Base-by-base conservation (phyloP, 306 rosid species). In the Inga leiocalycina region DNA sequence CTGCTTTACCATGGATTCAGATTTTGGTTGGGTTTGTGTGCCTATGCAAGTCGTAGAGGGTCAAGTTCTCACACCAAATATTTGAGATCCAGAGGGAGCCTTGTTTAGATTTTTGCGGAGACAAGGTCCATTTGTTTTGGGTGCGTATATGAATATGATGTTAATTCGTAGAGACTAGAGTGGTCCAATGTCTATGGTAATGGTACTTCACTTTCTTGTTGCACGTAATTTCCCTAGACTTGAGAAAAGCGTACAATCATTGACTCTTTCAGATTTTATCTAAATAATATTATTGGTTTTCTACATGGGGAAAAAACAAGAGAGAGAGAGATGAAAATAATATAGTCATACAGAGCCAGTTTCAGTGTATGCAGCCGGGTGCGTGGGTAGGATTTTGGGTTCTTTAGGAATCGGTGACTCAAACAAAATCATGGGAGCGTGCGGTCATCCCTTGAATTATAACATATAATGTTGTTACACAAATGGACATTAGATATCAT, bases 161-260 rank as follows among this genome's bases (percentile, higher is more conserved):
- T 51, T 37, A 65, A 37, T 67, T 30, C 12, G 27, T 64, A 67
- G 83, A 74, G 51, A 65, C 68, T 64, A 67, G 83, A 74, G 43
- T 52, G 73, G 49, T 32, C 48, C 35, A 46, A 20, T 56, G 73
- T 20, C 83, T 67, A 16, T 35, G 4, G 37, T 57, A 39, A 39
- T 39, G 16, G 10, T 65, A 15, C 34, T 65, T 65, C 41, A 65
- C 71, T 65, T 34, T 65, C 71, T 13, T 24, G 30, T 24, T 13
- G 71, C 15, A 32, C 44, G 71, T 65, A 32, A 65, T 65, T 65
- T 32, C 10, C 43, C 37, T 11, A 15, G 4, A 65, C 39, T 32
- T 2, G 19, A 5, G 19, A 32, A 65, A 30, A 12, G 43, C 71
- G 20, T 14, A 13, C 20, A 13, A 30, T 10, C 70, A 30, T 65